Evolutionary conservation across 331 rosid species (phyloP), one percentile per base, ranked within the genome.

Genomic region (Stylosanthes scabra): DNA sequence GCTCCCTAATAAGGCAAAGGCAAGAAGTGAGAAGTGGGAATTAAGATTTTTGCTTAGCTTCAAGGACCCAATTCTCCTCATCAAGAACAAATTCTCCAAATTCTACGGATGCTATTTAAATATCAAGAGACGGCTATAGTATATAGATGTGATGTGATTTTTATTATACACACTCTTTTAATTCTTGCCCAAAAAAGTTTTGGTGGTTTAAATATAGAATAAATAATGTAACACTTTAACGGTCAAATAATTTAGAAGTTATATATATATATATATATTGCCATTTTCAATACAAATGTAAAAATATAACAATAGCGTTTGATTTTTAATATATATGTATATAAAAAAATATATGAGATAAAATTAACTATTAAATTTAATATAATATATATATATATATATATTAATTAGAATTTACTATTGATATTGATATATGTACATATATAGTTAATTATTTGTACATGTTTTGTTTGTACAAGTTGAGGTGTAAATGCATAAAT

Each of bases 21-120:
- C 16, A 7, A 11, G 59, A 31, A 31, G 37, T 31, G 37, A 29
- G 50, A 65, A 45, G 31, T 39, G 41, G 29, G 55, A 52, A 31
- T 31, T 31, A 31, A 51, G 25, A 4, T 46, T 31, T 20, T 20
- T 20, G 25, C 25, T 20, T 20, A 20, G n/a, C 62, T 9, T 9
- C 52, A 63, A 63, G 45, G 20, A 63, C 28, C 56, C 71, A 73
- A 41, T 63, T 63, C 51, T 67, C 44, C 71, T 11, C 11, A 44
- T 40, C 29, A 66, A 72, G 75, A 60, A 80, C 80, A 62, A 68
- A 72, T 80, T 74, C 83, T 80, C 81, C 84, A 80, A 75, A 40
- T 80, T 80, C 80, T 39, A 58, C 44, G 81, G 80, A 69, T 77
- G 80, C 34, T 67, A 68, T 73, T 59, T 49, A 69, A 68, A 68